Conservation (phyloP, 129 eudicot genomes). For the Sambucus nigra region DNA sequence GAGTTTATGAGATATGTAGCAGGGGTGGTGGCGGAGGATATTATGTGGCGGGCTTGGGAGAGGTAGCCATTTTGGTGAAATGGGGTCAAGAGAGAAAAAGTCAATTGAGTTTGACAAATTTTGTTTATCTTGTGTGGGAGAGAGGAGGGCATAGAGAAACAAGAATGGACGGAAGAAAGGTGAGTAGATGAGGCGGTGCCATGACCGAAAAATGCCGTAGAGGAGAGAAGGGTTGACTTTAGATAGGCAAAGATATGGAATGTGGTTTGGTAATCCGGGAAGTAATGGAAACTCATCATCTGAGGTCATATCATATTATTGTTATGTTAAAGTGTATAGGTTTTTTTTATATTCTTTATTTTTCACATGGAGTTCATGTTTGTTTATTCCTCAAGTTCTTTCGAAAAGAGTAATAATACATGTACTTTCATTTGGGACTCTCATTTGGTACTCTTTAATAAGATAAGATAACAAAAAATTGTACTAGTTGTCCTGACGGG, state of each 20-base stretch:
- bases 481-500: no score
- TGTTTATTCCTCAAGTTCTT: no score
- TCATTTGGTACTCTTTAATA: no score
- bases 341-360: no score
- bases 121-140: not conserved
- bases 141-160: constrained; percentile 41
- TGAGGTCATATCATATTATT: no score
- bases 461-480: no score
- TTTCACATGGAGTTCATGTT: no score
- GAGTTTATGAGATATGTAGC: constrained; percentile 46
- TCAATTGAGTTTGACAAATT: constrained; percentile 12
- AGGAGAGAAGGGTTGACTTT: constrained; percentile 43
- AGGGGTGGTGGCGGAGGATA: constrained; percentile 49
- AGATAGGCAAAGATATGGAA: constrained; percentile 49
- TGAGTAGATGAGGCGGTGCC: constrained; percentile 69
- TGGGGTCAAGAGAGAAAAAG: constrained; percentile 38
- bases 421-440: no score
- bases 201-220: constrained; percentile 40
- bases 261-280: constrained; percentile 65
- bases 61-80: constrained; percentile 32
- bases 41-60: constrained; percentile 41
- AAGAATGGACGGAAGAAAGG: constrained; percentile 53
- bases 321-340: no score
- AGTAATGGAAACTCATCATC: constrained; percentile 9
- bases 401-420: no score